phyloP scores from a whole-genome alignment of 441 rosid species.

The Gossypium davidsonii region DNA sequence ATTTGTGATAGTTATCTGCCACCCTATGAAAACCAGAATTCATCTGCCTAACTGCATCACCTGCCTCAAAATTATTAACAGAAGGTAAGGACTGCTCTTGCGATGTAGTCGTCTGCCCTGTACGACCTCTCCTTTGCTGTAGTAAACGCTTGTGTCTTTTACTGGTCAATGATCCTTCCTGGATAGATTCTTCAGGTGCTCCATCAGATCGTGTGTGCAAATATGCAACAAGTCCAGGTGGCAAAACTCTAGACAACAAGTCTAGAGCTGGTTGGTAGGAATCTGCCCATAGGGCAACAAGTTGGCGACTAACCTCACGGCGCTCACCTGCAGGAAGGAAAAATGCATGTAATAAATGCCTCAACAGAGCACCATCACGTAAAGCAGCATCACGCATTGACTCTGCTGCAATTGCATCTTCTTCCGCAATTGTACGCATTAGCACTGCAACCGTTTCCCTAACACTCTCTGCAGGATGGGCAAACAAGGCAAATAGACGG shows the following conservation, averaged over 20 bases:
- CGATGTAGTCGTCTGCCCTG: constrained; percentile 47
- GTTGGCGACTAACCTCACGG: constrained; percentile 95
- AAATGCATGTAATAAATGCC: constrained; percentile 95
- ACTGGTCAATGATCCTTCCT: constrained; percentile 69
- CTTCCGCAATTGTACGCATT: constrained; percentile 99
- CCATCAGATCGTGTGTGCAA: constrained; percentile 84
- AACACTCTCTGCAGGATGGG: constrained; percentile 98
- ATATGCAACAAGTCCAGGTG: constrained; percentile 99
- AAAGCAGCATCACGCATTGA: constrained; percentile 99
- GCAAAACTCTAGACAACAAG: constrained; percentile 84
- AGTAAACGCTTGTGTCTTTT: constrained; percentile 83
- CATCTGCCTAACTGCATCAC: constrained; percentile 46
- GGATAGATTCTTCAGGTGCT: constrained; percentile 49
- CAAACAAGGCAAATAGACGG: constrained; percentile 92
- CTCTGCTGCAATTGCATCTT: constrained; percentile 99
- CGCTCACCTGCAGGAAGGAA: constrained; percentile 89
- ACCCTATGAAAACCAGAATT: constrained; percentile 38
- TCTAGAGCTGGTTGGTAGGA: constrained; percentile 97
- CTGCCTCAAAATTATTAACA: constrained; percentile 50
- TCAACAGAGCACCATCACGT: constrained; percentile 96
- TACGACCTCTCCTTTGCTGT: constrained; percentile 82
- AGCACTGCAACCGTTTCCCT: constrained; percentile 96
- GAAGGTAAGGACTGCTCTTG: constrained; percentile 58
- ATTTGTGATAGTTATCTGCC: constrained; percentile 44
- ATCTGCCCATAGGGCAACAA: constrained; percentile 99